A percentile compares a stretch with the other conserved stretches of the same genome.
Evolutionary conservation across 805 yeast species (phyloP).

Genomic region (Vanderwaltozyma verrucispora): DNA sequence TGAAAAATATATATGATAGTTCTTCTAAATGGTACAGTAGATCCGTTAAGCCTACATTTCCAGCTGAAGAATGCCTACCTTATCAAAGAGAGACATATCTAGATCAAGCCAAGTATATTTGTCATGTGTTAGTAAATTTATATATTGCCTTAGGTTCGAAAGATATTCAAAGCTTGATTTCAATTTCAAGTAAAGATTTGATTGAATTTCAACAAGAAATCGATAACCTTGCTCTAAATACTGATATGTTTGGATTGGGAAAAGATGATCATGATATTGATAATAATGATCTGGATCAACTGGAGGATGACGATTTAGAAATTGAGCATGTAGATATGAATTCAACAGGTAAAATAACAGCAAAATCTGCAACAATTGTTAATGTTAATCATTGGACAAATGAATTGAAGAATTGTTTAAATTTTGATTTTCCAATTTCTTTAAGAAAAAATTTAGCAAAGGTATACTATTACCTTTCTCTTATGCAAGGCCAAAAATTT

Average conservation of each 20-base stretch:
- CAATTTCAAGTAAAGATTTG: slow-evolving; percentile 58
- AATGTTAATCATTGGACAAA: slow-evolving; percentile 79
- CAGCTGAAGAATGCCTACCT: slow-evolving; percentile 43
- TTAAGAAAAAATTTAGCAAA: slow-evolving; percentile 51
- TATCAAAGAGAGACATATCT: slow-evolving; percentile 58
- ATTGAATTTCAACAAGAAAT: slow-evolving; percentile 34
- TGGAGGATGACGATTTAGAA: slow-evolving; percentile 32
- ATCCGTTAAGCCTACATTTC: slow-evolving; percentile 25
- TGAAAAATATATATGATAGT: slow-evolving; percentile 23
- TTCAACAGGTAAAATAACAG: slow-evolving; percentile 48
- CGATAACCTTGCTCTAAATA: slow-evolving; percentile 42
- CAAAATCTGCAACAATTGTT: slow-evolving; percentile 62
- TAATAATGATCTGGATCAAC: slow-evolving; percentile 28
- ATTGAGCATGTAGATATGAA: slow-evolving; percentile 18
- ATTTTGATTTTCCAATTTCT: slow-evolving; percentile 62
- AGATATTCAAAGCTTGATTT: slow-evolving; percentile 62
- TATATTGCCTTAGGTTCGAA: slow-evolving; percentile 67
- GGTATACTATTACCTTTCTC: slow-evolving; percentile 61
- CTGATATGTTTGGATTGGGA: slow-evolving; percentile 34
- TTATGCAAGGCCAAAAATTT: slow-evolving; percentile 62
- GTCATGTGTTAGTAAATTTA: slow-evolving; percentile 71
- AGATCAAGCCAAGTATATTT: slow-evolving; percentile 63
- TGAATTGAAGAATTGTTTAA: slow-evolving; percentile 68
- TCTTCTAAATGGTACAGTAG: slow-evolving; percentile 33
- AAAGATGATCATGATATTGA: slow-evolving; percentile 25